A percentile compares a stretch with the other conserved stretches of the same genome.
These are phyloP conservation scores for Beta corolliflora DNA, from an alignment of 179 eudicot genomes.

Conservation along the genomic window DNA sequence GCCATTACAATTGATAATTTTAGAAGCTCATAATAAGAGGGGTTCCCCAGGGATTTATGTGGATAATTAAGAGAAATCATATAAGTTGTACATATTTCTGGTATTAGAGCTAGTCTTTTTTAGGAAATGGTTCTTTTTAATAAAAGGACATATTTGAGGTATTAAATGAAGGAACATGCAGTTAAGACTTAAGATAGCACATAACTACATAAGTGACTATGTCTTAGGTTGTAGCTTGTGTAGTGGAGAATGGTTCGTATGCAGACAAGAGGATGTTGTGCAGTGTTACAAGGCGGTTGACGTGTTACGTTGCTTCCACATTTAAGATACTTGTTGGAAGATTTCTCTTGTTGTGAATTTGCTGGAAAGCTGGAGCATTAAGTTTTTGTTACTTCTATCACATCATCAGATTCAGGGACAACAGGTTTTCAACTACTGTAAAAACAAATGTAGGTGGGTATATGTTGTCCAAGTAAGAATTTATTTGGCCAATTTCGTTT, in stretches of 20 bases:
- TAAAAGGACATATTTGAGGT: not conserved
- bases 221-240: no score
- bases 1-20: not conserved
- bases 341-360: not conserved
- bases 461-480: no score
- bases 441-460: no score
- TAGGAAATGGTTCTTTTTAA: no score
- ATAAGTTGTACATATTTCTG: not conserved
- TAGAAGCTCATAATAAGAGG: not conserved
- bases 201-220: not conserved
- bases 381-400: not conserved
- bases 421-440: no score
- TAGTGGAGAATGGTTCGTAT: no score
- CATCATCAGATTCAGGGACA: no score
- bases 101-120: not conserved
- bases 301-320: no score
- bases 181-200: not conserved
- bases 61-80: not conserved
- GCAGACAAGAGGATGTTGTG: no score
- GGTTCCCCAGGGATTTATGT: not conserved
- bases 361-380: not conserved
- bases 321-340: not conserved
- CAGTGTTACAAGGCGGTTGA: not conserved
- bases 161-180: not conserved
- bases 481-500: no score